Percentiles rank a stretch among this genome's conserved stretches.
phyloP scores from a whole-genome alignment of 139 green algal species.

The Asterochloris erici region DNA sequence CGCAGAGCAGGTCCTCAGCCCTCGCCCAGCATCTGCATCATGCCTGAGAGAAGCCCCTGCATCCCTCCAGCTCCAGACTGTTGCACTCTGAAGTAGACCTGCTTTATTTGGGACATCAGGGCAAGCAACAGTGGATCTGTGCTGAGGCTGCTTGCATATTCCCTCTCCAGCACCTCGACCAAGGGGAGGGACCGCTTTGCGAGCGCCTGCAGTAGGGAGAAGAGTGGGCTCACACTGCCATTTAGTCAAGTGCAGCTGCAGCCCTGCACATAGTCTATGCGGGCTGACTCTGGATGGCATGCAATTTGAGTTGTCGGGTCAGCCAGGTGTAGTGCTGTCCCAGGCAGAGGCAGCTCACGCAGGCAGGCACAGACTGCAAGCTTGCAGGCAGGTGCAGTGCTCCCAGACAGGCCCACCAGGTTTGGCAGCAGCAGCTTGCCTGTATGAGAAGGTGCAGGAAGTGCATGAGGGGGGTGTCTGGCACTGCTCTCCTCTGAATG shows the following conservation, averaged over 20 bases:
- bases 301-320: too few species aligned
- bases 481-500: not conserved
- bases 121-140: not conserved
- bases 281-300: too few species aligned
- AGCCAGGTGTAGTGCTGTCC: too few species aligned
- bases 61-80: not conserved
- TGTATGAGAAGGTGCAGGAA: slow-evolving; percentile 9
- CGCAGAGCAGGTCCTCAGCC: too few species aligned
- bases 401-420: too few species aligned
- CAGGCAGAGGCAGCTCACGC: too few species aligned
- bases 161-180: slow-evolving; percentile 7
- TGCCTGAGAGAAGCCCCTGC: slow-evolving; percentile 1
- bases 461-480: slow-evolving; percentile 11
- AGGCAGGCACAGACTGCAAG: too few species aligned
- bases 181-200: not conserved
- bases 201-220: slow-evolving; percentile 1
- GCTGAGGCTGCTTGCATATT: slow-evolving; percentile 12
- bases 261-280: too few species aligned
- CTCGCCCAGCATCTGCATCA: slow-evolving; percentile 4
- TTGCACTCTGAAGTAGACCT: slow-evolving; percentile 3
- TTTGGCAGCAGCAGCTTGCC: not conserved
- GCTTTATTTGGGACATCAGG: slow-evolving; percentile 6
- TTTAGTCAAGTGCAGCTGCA: too few species aligned
- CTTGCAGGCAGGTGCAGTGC: too few species aligned
- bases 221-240: too few species aligned